Evolutionary conservation across 176 grass and related monocot species (phyloP), one percentile per base, ranked within the genome.

Genomic region (Areca catechu): DNA sequence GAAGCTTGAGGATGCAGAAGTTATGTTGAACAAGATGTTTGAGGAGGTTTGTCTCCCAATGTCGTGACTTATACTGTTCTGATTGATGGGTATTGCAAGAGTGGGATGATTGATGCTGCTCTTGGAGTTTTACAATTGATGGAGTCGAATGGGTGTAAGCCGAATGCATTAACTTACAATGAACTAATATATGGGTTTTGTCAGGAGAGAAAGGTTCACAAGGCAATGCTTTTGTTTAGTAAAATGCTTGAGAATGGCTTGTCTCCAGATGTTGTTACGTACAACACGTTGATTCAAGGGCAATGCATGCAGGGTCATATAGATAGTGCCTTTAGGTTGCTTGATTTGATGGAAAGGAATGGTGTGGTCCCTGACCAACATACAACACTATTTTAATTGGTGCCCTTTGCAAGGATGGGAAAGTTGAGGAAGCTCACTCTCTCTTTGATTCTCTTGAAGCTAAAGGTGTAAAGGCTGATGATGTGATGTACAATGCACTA

Each of bases 401-500:
- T 80, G 71, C 80, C 79, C 60, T 89, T 25, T 83, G 85, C 69
- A 89, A 83, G 65, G 20, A 50, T 58, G 72, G 69, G 5, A 76
- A 15, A 76, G 53, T 56, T 7, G 64, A 70, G 54, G 49, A 89
- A 74, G 85, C 85, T 83, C 67, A 24, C 56, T 62, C 76, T 65
- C 64, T 89, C 43, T 80, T 80, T 62, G 25, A 72, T 20, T 50
- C 23, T 28, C 65, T 83, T 16, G 50, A 79, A 56, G 49, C 2
- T 17, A 83, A 34, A 80, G 68, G 59, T 57, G 60, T 77, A 69
- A 76, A 57, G 71, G 67, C 76, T 48, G 71, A 83, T 76, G 19
- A 70, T 21, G 72, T 88, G 23, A 83, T 81, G 28, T 89, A 77
- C 56, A 83, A 79, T 73, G 63, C 76, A 7, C n/a, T 89, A 37